Percentiles rank a stretch among this genome's conserved stretches.
Conservation (phyloP, 2,329 filamentous ascomycete genomes). For the Piedraia hortae region DNA sequence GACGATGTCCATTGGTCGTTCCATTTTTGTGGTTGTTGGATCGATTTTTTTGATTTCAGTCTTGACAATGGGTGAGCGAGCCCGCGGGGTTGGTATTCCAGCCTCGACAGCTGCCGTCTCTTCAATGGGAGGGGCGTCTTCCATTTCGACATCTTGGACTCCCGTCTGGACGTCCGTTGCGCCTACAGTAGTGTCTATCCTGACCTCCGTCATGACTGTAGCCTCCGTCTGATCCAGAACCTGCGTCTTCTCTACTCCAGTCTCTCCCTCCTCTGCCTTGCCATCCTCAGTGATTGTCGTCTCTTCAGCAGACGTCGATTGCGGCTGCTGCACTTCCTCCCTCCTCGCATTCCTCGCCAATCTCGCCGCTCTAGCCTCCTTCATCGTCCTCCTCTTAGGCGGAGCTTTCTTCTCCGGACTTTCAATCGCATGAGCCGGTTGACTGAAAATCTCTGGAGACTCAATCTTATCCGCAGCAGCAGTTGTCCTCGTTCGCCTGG, state of each 20-base stretch:
- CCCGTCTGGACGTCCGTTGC: no score
- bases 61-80: slow-evolving; percentile 12
- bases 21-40: slow-evolving; percentile 48
- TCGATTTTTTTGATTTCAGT: slow-evolving; percentile 38
- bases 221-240: no score
- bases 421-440: slow-evolving; percentile 22
- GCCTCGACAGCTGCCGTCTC: slow-evolving; percentile 16
- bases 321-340: slow-evolving; percentile 14
- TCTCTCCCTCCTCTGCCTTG: slow-evolving; percentile 15
- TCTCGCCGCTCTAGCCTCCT: slow-evolving; percentile 24
- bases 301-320: slow-evolving; percentile 13
- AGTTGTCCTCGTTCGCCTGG: slow-evolving; percentile 16
- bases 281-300: slow-evolving; percentile 18
- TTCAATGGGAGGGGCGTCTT: slow-evolving; percentile 36
- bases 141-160: no score
- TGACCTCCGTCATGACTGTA: no score
- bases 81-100: slow-evolving; percentile 2
- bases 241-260: slow-evolving; percentile 29
- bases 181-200: no score
- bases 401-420: slow-evolving; percentile 29
- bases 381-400: slow-evolving; percentile 32
- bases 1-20: slow-evolving; percentile 82
- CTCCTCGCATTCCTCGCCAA: slow-evolving; percentile 14
- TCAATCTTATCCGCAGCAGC: slow-evolving; percentile 25
- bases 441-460: slow-evolving; percentile 31